Base-by-base conservation (phyloP, 2,329 filamentous ascomycete species). In the Alternaria infectoria region DNA sequence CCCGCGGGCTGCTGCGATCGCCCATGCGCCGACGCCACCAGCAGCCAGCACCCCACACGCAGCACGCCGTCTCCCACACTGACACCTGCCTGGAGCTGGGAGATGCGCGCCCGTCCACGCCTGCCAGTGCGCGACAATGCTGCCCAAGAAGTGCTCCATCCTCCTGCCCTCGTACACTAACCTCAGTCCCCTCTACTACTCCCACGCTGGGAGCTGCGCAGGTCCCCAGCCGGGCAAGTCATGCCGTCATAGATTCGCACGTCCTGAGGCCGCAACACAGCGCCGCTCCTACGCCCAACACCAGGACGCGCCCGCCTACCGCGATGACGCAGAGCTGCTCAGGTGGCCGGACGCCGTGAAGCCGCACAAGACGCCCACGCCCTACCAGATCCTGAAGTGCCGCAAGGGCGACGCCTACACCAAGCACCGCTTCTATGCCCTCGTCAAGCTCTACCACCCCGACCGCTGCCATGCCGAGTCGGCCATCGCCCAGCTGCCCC, bases 361-460 rank as follows among this genome's bases (percentile, higher is more conserved):
- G 57, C 82, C 81, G 15, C 80, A 81, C 49, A 67, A 77, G 15
- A 75, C 78, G 25, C 92, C 92, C 1, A 95, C 94, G 0, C 96
- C 96, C 1, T 98, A 99, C 82, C 92, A 98, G 74, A 92, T 99
- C 76, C 90, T 98, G 74, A 84, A 87, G 30, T 82, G 87, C 67
- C 81, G 83, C 57, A 87, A 83, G 70, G 83, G 83, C 61, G 89
- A 88, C 13, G 86, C 89, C 2, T 98, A 99, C 80, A 90, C 88
- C 66, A 98, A 99, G 81, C 82, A 86, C 46, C 89, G 89, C 63
- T 99, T 93, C 85, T 96, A 96, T 80, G 87, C 95, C 75, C 88
- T 99, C 56, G 96, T 97, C 61, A 99, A 98, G 83, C 85, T 96
- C 50, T 99, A 99, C 82, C 96, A 99, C 76, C 96, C 96, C 0